These are phyloP conservation scores for Paracorniculantispora psalliotae DNA, from an alignment of 2,329 filamentous ascomycete species.

Conservation along the genomic window DNA sequence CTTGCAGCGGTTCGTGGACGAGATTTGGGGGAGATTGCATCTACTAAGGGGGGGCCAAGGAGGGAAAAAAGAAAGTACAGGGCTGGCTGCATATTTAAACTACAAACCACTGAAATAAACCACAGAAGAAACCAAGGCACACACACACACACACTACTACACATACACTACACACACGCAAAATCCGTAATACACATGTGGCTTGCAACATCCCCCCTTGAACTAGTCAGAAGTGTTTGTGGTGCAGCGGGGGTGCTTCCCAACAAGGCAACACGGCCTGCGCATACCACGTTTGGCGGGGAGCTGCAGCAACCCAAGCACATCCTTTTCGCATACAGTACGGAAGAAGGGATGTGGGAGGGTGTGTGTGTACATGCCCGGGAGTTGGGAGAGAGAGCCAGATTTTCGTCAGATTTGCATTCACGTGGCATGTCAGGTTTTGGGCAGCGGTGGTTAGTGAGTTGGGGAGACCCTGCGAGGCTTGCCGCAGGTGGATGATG, in stretches of 20 bases:
- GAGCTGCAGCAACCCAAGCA: too few species aligned
- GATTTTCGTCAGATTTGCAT: too few species aligned
- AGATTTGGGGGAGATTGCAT: constrained; percentile 6
- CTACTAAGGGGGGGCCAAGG: not conserved
- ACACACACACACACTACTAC: too few species aligned
- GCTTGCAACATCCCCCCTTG: not conserved
- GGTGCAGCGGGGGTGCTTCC: not conserved
- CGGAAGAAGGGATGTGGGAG: too few species aligned
- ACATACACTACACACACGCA: too few species aligned
- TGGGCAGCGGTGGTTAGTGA: too few species aligned
- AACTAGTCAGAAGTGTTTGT: not conserved
- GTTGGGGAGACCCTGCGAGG: not conserved
- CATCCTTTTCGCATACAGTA: too few species aligned
- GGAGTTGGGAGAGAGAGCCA: too few species aligned
- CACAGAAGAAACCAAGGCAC: not conserved
- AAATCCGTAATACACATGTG: not conserved
- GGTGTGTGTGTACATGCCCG: too few species aligned
- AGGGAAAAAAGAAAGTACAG: not conserved
- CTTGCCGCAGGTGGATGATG: not conserved
- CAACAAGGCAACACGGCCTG: not conserved
- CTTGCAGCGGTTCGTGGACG: not conserved
- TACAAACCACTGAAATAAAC: not conserved
- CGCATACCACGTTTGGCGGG: too few species aligned
- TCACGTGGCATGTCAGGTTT: too few species aligned
- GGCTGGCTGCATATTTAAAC: constrained; percentile 6